These are phyloP conservation scores for Annona squamosa DNA, from an alignment of 164 flowering plant species.

Conservation along the genomic window DNA sequence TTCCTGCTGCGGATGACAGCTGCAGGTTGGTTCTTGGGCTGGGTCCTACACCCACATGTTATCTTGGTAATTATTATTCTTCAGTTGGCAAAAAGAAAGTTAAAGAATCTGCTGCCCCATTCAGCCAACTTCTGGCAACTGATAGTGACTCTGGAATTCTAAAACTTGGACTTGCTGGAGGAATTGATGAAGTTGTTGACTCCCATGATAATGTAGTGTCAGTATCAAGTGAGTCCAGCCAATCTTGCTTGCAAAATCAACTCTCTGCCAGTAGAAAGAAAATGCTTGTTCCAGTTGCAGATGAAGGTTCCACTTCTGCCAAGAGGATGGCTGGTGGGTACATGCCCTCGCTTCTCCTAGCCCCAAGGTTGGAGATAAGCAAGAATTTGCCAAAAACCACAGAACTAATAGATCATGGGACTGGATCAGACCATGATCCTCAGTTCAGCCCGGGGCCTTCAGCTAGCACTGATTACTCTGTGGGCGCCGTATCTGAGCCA, in stretches of 20 bases:
- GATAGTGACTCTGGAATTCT: slow-evolving; percentile 45
- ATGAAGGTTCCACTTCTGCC: slow-evolving; percentile 91
- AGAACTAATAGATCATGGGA: slow-evolving; percentile 23
- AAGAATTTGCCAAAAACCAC: slow-evolving; percentile 16
- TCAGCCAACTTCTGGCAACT: slow-evolving; percentile 21
- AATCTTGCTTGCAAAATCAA: slow-evolving; percentile 13
- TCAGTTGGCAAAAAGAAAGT: slow-evolving; percentile 16
- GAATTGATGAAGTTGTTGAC: slow-evolving; percentile 20
- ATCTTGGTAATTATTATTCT: slow-evolving; percentile 18
- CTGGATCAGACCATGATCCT: slow-evolving; percentile 14
- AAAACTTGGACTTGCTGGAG: slow-evolving; percentile 63
- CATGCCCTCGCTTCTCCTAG: slow-evolving; percentile 74
- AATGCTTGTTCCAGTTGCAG: slow-evolving; percentile 37
- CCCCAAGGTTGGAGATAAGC: slow-evolving; percentile 40
- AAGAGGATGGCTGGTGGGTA: slow-evolving; percentile 75
- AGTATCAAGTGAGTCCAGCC: slow-evolving; percentile 17
- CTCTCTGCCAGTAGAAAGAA: slow-evolving; percentile 14
- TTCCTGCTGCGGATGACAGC: slow-evolving; percentile 51
- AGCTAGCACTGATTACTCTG: slow-evolving; percentile 31
- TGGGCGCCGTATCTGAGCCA: slow-evolving; percentile 36
- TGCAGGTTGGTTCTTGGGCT: slow-evolving; percentile 79
- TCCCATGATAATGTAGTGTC: slow-evolving; percentile 32
- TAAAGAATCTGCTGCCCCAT: slow-evolving; percentile 24
- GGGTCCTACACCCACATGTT: slow-evolving; percentile 59
- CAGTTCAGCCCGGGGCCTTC: slow-evolving; percentile 41